A percentile compares a stretch with the other conserved stretches of the same genome.
Evolutionary conservation across 2,329 filamentous ascomycete genomes (phyloP).

Genomic region (Fusarium succisae): DNA sequence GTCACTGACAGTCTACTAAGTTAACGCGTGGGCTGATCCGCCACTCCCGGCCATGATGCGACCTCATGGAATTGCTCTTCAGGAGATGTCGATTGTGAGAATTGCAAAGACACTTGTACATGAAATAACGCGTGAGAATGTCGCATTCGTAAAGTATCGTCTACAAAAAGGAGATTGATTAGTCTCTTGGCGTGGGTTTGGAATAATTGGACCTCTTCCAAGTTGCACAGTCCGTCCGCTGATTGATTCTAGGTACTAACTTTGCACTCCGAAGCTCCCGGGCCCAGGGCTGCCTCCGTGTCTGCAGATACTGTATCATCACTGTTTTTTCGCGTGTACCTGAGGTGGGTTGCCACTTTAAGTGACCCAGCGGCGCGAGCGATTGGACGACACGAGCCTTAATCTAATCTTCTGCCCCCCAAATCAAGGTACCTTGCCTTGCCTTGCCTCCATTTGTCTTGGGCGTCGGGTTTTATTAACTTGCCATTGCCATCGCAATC

Average conservation of each 20-base stretch:
- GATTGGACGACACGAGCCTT: conserved; percentile 32
- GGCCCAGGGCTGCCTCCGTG: conserved; percentile 15
- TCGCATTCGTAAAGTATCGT: neutral
- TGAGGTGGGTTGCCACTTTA: conserved; percentile 28
- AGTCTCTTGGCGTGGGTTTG: neutral
- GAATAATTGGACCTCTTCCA: conserved; percentile 3
- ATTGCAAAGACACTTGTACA: neutral
- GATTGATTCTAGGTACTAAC: neutral
- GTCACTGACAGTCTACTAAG: neutral
- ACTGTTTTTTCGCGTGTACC: conserved; percentile 20
- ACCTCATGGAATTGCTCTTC: conserved; percentile 16
- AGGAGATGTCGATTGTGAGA: neutral
- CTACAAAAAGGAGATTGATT: conserved; percentile 17
- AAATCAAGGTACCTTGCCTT: conserved; percentile 8
- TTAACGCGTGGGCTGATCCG: conserved; percentile 31
- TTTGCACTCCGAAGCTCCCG: conserved; percentile 30
- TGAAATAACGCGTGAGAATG: conserved; percentile 3
- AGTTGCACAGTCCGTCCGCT: conserved; percentile 15
- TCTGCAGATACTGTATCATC: conserved; percentile 22
- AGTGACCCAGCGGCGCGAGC: conserved; percentile 23
- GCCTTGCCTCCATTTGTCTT: neutral
- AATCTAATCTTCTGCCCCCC: conserved; percentile 34
- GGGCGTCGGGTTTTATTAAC: conserved; percentile 27
- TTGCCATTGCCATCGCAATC: conserved; percentile 22
- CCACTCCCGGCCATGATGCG: conserved; percentile 27